Conservation (phyloP, 2,329 filamentous ascomycete genomes). For the Fragosphaeria purpurea region DNA sequence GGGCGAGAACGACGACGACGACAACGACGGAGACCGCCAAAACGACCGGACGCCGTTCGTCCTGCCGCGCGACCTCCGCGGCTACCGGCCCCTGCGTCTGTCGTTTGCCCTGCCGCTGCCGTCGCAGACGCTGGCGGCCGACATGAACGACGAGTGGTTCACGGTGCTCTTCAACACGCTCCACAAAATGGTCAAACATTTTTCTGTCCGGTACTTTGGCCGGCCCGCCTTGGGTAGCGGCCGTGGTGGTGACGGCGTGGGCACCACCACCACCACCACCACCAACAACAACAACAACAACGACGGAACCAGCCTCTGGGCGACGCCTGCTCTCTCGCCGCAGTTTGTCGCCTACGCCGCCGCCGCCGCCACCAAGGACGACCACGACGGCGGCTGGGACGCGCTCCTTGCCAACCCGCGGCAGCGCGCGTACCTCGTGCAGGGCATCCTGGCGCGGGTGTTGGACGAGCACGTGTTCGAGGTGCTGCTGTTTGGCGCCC, state of each 20-base stretch:
- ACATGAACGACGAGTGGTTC: constrained; percentile 18
- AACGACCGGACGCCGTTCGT: background rate
- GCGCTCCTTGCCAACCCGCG: constrained; percentile 19
- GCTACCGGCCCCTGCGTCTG: constrained; percentile 15
- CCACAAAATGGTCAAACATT: constrained; percentile 15
- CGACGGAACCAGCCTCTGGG: constrained; percentile 13
- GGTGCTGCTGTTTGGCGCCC: constrained; percentile 29
- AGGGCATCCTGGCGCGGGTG: constrained; percentile 26
- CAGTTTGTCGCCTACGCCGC: constrained; percentile 26
- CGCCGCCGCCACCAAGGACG: constrained; percentile 25
- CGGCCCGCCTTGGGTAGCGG: background rate
- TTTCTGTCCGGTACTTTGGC: constrained; percentile 21
- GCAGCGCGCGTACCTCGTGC: constrained; percentile 24
- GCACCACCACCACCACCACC: background rate
- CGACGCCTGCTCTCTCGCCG: constrained; percentile 14
- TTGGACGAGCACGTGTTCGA: constrained; percentile 29
- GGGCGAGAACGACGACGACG: background rate
- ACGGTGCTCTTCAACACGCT: constrained; percentile 19
- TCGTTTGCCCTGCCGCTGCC: constrained; percentile 13
- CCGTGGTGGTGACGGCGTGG: background rate
- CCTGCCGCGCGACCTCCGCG: constrained; percentile 5
- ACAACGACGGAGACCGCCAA: no score
- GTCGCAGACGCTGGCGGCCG: constrained; percentile 8
- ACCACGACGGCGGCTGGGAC: constrained; percentile 24
- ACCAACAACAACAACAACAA: background rate